These are phyloP conservation scores for Phytopythium delawarense DNA, from an alignment of 352 stramenopile species.

Conservation along the genomic window DNA sequence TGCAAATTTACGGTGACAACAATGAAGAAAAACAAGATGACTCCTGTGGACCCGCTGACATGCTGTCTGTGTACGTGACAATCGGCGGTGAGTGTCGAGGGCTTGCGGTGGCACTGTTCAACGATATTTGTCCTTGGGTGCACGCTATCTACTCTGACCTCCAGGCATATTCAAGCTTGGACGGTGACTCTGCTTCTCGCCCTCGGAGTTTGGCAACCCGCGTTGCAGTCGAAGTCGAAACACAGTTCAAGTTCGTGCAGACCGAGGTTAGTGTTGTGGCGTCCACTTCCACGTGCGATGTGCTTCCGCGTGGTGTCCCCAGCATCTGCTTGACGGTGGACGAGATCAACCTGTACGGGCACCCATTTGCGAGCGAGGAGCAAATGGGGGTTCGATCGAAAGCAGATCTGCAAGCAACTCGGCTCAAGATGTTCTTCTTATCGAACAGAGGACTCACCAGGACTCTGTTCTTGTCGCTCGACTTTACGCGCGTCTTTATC, in stretches of 20 bases:
- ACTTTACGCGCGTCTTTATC: constrained; percentile 65
- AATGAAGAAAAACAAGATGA: constrained; percentile 7
- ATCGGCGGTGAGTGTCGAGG: constrained; percentile 18
- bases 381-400: constrained; percentile 58
- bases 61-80: constrained; percentile 8
- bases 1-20: background rate
- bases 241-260: constrained; percentile 58
- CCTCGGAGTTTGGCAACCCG: constrained; percentile 1
- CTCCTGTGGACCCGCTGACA: background rate
- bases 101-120: constrained; percentile 15
- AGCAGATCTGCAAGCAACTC: constrained; percentile 54
- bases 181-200: background rate
- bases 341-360: constrained; percentile 49
- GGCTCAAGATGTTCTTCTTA: constrained; percentile 45
- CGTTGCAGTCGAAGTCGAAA: constrained; percentile 38
- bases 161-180: background rate
- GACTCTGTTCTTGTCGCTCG: constrained; percentile 50
- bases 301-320: constrained; percentile 47
- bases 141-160: background rate
- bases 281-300: constrained; percentile 28
- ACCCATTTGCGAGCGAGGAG: constrained; percentile 49
- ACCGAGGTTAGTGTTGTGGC: constrained; percentile 31
- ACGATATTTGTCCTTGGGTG: constrained; percentile 17
- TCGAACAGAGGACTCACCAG: constrained; percentile 15
- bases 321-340: constrained; percentile 38